These are phyloP conservation scores for Hypoxylon sp. DNA, from an alignment of 2,329 filamentous ascomycete species.

Conservation along the genomic window DNA sequence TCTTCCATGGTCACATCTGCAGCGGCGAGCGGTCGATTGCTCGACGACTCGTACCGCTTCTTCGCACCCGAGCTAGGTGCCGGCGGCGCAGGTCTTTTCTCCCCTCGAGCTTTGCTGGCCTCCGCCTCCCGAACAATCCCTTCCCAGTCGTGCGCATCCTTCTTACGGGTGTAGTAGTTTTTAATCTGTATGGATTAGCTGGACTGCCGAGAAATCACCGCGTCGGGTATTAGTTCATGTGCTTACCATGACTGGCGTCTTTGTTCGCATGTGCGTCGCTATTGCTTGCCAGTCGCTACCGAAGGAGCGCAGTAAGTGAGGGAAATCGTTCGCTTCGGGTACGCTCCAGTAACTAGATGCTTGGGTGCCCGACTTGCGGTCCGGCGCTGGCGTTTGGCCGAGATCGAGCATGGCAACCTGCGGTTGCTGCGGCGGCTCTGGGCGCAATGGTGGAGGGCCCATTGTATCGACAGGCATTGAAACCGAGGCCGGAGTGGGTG, in stretches of 20 bases:
- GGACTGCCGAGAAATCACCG: background rate
- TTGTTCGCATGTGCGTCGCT: conserved; percentile 80
- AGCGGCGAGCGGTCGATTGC: conserved; percentile 58
- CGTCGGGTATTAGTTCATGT: conserved; percentile 4
- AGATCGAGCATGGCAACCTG: conserved; percentile 61
- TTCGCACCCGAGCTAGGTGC: conserved; percentile 60
- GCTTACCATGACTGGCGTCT: conserved; percentile 84
- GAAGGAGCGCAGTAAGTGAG: conserved; percentile 74
- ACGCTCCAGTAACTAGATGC: conserved; percentile 90
- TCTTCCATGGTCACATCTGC: conserved; percentile 58
- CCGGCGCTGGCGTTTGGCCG: conserved; percentile 51
- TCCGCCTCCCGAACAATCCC: conserved; percentile 67
- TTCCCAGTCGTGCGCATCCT: conserved; percentile 70
- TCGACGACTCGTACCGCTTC: conserved; percentile 58
- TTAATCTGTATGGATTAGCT: conserved; percentile 62
- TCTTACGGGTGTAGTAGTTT: conserved; percentile 71
- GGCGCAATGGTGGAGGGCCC: conserved; percentile 63
- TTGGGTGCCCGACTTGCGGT: conserved; percentile 63
- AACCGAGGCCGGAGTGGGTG: conserved; percentile 39
- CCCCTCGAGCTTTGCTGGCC: conserved; percentile 60
- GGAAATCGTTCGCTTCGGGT: conserved; percentile 80
- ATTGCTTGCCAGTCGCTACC: conserved; percentile 82
- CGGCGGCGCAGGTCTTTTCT: conserved; percentile 67
- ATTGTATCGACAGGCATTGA: conserved; percentile 60
- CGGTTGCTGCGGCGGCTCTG: conserved; percentile 60